Conservation (phyloP, 306 rosid species). For the Mucuna pruriens region DNA sequence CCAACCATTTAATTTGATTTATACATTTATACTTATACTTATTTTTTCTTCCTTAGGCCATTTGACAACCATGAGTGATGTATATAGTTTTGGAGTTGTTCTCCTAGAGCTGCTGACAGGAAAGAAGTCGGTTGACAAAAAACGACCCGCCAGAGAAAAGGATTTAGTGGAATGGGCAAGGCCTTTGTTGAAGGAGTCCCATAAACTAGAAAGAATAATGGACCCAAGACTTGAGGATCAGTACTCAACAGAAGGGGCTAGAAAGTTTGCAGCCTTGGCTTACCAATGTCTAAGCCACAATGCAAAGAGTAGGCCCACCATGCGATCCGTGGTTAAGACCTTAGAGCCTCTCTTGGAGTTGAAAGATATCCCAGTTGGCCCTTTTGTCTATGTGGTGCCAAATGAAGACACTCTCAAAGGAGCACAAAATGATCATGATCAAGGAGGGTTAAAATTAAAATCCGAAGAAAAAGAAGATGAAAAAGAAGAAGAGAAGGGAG, state of each 20-base stretch:
- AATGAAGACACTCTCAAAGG: constrained; percentile 34
- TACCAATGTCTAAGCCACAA: constrained; percentile 72
- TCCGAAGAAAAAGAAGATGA: too few species aligned
- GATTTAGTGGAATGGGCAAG: constrained; percentile 89
- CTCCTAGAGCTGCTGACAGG: constrained; percentile 86
- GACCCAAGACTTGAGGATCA: constrained; percentile 85
- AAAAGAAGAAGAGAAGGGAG: constrained; percentile 25
- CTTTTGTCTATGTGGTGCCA: constrained; percentile 82
- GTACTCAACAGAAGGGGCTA: constrained; percentile 74
- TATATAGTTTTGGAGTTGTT: constrained; percentile 86
- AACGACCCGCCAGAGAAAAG: constrained; percentile 65
- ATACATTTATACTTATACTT: not conserved
- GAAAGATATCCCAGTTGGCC: constrained; percentile 68
- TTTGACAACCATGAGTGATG: constrained; percentile 83
- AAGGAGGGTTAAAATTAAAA: constrained; percentile 22
- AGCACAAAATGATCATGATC: constrained; percentile 21
- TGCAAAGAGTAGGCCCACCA: constrained; percentile 79
- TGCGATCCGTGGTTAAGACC: constrained; percentile 75
- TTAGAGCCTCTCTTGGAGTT: constrained; percentile 63
- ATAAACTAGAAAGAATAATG: constrained; percentile 70
- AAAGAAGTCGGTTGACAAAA: constrained; percentile 71
- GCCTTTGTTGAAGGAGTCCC: constrained; percentile 65
- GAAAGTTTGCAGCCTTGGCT: constrained; percentile 66
- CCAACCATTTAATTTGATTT: not conserved
- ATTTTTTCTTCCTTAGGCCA: constrained; percentile 54